A percentile compares a stretch with the other conserved stretches of the same genome.
Evolutionary conservation across 805 yeast species (phyloP).

Genomic region (Pichia ethanolica): DNA sequence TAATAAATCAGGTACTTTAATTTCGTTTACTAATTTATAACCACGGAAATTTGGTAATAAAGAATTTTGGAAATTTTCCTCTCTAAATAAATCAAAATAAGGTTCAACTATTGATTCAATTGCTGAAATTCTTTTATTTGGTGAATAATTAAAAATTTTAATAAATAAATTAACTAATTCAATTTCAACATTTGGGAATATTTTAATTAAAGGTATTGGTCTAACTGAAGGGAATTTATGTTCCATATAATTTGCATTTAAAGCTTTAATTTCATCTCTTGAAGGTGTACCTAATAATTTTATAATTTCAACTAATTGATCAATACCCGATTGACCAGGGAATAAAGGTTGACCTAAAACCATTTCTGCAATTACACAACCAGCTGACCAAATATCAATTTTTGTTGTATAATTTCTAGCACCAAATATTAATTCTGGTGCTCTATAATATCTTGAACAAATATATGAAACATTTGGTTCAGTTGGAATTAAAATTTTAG

Average conservation of each 20-base stretch:
- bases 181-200: constrained; percentile 49
- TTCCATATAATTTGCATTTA: constrained; percentile 97
- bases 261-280: constrained; percentile 80
- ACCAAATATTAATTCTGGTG: constrained; percentile 96
- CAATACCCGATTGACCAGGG: constrained; percentile 97
- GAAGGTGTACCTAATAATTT: constrained; percentile 94
- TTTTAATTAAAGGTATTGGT: constrained; percentile 64
- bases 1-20: constrained; percentile 39
- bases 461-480: constrained; percentile 96
- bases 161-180: constrained; percentile 52
- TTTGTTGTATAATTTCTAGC: constrained; percentile 94
- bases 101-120: constrained; percentile 42
- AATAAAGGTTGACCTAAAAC: constrained; percentile 92
- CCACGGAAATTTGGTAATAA: constrained; percentile 31
- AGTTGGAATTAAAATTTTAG: constrained; percentile 78
- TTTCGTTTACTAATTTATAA: constrained; percentile 32
- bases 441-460: constrained; percentile 93
- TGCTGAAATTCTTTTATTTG: constrained; percentile 56
- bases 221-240: constrained; percentile 87
- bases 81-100: constrained; percentile 49
- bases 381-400: constrained; percentile 96
- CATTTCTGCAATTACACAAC: constrained; percentile 97
- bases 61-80: constrained; percentile 13
- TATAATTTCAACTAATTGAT: constrained; percentile 93
- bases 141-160: constrained; percentile 59